phyloP scores from a whole-genome alignment of 495 filamentous ascomycete species.

The Penicillium psychrofluorescens region DNA sequence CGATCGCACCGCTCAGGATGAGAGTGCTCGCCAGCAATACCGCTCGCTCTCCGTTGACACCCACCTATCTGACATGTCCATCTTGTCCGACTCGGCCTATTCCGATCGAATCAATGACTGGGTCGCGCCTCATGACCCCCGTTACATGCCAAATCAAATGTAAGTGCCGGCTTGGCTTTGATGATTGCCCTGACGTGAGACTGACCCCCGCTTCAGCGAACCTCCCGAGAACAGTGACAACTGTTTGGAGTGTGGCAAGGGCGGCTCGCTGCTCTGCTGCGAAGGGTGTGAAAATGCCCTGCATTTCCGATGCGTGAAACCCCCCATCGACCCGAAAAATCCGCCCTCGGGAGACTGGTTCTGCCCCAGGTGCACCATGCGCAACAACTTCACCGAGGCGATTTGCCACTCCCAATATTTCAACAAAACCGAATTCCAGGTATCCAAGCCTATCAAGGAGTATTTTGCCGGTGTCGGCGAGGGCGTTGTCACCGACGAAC shows the following conservation, averaged over 20 bases:
- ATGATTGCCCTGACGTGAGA: background rate
- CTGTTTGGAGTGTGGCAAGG: conserved; percentile 73
- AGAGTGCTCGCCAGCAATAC: too few relatives aligned
- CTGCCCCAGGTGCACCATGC: conserved; percentile 64
- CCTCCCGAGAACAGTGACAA: conserved; percentile 72
- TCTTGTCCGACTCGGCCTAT: conserved; percentile 10
- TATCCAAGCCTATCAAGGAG: conserved; percentile 61
- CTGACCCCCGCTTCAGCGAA: conserved; percentile 20
- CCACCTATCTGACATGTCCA: conserved; percentile 7
- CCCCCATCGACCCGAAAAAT: conserved; percentile 57
- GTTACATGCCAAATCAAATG: conserved; percentile 13
- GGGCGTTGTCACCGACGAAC: conserved; percentile 1
- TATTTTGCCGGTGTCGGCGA: conserved; percentile 27
- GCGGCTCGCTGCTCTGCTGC: conserved; percentile 84
- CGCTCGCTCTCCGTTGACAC: conserved; percentile 13
- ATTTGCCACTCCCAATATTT: conserved; percentile 51
- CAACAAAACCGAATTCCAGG: conserved; percentile 64
- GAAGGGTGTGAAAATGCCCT: conserved; percentile 83
- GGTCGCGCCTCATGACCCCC: conserved; percentile 3
- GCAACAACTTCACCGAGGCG: conserved; percentile 50
- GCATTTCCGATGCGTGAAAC: conserved; percentile 79
- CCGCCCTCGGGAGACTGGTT: conserved; percentile 73
- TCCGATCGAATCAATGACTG: conserved; percentile 6
- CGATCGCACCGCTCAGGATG: too few relatives aligned
- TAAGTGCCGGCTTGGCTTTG: conserved; percentile 5